Conservation (phyloP, 345 rosid species). For the Balakata baccata region DNA sequence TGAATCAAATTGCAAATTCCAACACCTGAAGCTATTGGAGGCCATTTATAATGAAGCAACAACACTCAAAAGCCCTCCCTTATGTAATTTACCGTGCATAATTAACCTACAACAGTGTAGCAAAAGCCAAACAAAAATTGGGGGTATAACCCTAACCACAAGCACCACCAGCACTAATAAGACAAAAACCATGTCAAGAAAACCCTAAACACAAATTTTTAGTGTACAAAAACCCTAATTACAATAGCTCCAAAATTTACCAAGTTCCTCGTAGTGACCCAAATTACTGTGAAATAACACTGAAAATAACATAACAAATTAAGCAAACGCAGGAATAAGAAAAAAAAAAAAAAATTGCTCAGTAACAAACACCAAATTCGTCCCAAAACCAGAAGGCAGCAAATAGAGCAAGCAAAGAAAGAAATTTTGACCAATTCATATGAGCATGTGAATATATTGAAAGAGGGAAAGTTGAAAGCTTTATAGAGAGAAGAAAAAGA, state of each 20-base stretch:
- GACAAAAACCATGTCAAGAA: neutral
- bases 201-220: conserved; percentile 18
- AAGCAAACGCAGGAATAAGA: neutral
- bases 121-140: neutral
- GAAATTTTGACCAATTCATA: neutral
- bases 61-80: neutral
- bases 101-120: conserved; percentile 8
- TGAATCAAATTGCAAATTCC: neutral
- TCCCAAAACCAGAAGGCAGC: neutral
- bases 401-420: conserved; percentile 6
- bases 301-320: neutral
- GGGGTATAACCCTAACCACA: conserved; percentile 18
- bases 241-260: neutral
- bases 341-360: neutral
- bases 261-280: neutral
- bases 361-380: neutral
- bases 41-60: neutral
- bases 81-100: neutral
- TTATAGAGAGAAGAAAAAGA: neutral
- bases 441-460: neutral
- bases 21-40: neutral
- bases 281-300: neutral
- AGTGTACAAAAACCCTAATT: conserved; percentile 12
- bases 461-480: conserved; percentile 1
- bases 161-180: conserved; percentile 14